These are phyloP conservation scores for Chenopodium quinoa DNA, from an alignment of 148 eudicot genomes.

Conservation along the genomic window DNA sequence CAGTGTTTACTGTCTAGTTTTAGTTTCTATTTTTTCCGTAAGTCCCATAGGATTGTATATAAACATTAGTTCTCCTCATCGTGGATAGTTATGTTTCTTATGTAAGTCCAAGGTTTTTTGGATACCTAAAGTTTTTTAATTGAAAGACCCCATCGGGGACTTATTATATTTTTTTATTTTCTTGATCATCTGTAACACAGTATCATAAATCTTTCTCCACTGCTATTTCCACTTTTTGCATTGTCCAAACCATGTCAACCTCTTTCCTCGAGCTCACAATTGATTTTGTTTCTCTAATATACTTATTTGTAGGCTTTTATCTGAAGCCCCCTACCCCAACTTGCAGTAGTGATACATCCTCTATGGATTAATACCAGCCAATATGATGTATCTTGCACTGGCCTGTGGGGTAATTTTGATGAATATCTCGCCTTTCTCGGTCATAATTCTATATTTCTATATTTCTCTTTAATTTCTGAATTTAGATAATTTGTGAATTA, in stretches of 20 bases:
- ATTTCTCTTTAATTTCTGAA: too few relatives aligned
- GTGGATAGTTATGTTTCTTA: too few relatives aligned
- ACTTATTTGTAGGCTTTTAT: background rate
- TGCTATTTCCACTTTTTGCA: background rate
- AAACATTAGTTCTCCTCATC: background rate
- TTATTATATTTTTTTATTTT: background rate
- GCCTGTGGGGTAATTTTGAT: too few relatives aligned
- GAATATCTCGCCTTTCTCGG: too few relatives aligned
- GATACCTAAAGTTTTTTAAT: too few relatives aligned
- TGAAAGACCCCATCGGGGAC: too few relatives aligned
- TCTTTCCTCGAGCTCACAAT: background rate
- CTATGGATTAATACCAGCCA: background rate
- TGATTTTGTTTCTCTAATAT: background rate
- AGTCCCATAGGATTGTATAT: background rate
- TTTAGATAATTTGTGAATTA: background rate
- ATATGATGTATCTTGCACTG: background rate
- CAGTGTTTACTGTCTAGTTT: background rate
- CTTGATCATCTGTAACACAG: background rate
- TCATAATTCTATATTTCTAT: too few relatives aligned
- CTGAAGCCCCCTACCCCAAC: background rate
- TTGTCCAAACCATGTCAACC: background rate
- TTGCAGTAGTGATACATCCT: background rate
- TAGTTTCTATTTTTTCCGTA: background rate
- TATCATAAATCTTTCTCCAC: background rate
- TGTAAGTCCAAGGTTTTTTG: too few relatives aligned